phyloP scores from a whole-genome alignment of 2,329 filamentous ascomycete species.

The Colletotrichum chrysophilum region DNA sequence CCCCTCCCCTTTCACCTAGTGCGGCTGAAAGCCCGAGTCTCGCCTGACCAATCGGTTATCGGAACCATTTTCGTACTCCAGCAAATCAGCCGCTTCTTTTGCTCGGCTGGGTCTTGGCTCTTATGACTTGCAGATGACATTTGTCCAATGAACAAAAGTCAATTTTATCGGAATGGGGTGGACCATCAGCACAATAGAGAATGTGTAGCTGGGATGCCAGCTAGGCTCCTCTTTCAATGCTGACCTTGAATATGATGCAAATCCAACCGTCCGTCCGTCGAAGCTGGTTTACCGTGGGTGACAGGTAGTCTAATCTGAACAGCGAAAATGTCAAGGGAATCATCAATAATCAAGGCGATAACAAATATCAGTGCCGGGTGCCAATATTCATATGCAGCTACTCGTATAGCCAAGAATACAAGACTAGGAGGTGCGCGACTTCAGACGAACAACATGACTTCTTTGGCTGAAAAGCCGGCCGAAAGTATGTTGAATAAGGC shows the following conservation, averaged over 20 bases:
- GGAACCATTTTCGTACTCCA: not conserved
- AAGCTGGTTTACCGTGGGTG: not conserved
- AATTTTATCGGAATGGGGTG: not conserved
- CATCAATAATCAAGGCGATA: no score
- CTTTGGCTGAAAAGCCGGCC: no score
- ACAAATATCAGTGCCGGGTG: no score
- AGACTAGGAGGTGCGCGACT: no score
- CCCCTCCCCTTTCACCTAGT: not conserved
- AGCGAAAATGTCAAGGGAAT: not conserved
- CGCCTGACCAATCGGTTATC: not conserved
- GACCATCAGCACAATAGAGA: not conserved
- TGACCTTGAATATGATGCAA: not conserved
- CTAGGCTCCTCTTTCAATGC: fast-evolving
- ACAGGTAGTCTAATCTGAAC: not conserved
- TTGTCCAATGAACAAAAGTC: not conserved
- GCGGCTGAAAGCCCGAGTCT: not conserved
- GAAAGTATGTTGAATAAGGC: no score
- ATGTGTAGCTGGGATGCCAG: not conserved
- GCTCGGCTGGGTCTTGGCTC: not conserved
- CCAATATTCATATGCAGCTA: no score
- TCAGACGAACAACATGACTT: no score
- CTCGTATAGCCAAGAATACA: no score
- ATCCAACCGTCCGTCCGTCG: not conserved
- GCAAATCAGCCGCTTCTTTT: not conserved
- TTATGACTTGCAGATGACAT: not conserved